Base-by-base conservation (phyloP, 768 basidiomycete species). In the Lactarius tabidus region DNA sequence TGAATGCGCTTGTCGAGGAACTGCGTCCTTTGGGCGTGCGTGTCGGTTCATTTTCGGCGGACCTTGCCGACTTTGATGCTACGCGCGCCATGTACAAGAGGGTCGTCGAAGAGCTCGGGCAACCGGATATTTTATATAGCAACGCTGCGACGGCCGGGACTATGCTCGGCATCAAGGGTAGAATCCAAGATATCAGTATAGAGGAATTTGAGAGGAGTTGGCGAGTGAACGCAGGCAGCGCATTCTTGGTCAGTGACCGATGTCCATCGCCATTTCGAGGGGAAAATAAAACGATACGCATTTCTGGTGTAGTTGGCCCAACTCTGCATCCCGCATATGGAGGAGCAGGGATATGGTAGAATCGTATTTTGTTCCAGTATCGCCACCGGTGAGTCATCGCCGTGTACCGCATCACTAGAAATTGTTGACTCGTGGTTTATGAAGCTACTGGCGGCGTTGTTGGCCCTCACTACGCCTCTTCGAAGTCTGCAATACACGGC, bases 391-490 rank as follows among this genome's bases (percentile, higher is more conserved):
- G 64, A 41, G 72, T 67, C 5, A 23, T 28, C 18, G 20, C 26
- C 3, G n/a, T 23, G n/a, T 38, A 5, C n/a, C 9, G 12, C 9
- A 23, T 9, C 38, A 59, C 28, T 26, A 31, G 26, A 45, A 26
- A 51, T 23, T 55, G 36, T 26, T 54, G 26, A 41, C 17, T 15
- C 14, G 6, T n/a, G n/a, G n/a, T 53, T 41, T 39, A 15, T 28
- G 14, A 41, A 75, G 81, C 79, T 2, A 81, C 77, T 29, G 84
- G 83, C 15, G 84, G 84, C 1, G 80, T 84, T 1, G 75, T 85
- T 52, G 84, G 84, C 0, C 83, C 84, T 0, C 84, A 85, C 63
- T 84, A 85, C 60, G 82, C 84, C 7, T 83, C 82, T 0, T 83
- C 83, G 0, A 85, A 85, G 65, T 79, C 82, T 2, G 84, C 82